A percentile compares a stretch with the other conserved stretches of the same genome.
These are phyloP conservation scores for Cydonia oblonga DNA, from an alignment of 331 rosid genomes.

Conservation along the genomic window DNA sequence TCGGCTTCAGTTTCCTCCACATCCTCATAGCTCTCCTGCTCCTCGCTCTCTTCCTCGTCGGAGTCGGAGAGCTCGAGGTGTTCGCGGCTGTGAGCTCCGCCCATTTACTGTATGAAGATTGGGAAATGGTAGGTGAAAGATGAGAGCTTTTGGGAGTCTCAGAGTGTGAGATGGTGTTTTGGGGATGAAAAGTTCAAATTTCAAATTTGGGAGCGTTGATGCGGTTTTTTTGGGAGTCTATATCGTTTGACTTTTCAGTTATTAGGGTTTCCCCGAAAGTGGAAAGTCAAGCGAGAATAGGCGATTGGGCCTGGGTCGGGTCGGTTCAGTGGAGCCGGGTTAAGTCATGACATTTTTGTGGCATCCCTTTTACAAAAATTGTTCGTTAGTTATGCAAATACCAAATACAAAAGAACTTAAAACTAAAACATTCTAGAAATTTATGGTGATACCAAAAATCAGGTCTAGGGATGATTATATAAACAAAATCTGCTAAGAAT, in stretches of 20 bases:
- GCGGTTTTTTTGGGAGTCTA: neutral
- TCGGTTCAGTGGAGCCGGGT: neutral
- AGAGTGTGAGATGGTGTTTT: neutral
- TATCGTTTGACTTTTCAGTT: neutral
- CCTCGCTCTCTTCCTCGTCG: slow-evolving; percentile 29
- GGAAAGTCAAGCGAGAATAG: neutral
- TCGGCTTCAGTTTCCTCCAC: slow-evolving; percentile 28
- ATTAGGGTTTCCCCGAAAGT: too few species aligned
- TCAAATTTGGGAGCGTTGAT: slow-evolving; percentile 33
- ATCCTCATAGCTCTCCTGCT: slow-evolving; percentile 33
- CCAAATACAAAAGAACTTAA: too few species aligned
- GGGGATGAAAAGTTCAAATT: neutral
- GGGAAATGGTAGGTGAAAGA: neutral
- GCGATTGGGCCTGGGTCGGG: neutral
- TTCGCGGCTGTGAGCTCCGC: slow-evolving; percentile 63
- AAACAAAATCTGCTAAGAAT: slow-evolving; percentile 20
- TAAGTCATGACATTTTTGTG: neutral
- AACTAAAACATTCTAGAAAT: too few species aligned
- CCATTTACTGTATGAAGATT: slow-evolving; percentile 34
- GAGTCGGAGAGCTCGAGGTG: slow-evolving; percentile 54
- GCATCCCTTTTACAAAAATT: too few species aligned
- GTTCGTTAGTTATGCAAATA: too few species aligned
- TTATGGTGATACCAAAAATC: too few species aligned
- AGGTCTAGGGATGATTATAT: slow-evolving; percentile 2
- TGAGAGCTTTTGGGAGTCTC: neutral